Evolutionary conservation across 768 basidiomycete species (phyloP).

Genomic region (Auricularia sp.): DNA sequence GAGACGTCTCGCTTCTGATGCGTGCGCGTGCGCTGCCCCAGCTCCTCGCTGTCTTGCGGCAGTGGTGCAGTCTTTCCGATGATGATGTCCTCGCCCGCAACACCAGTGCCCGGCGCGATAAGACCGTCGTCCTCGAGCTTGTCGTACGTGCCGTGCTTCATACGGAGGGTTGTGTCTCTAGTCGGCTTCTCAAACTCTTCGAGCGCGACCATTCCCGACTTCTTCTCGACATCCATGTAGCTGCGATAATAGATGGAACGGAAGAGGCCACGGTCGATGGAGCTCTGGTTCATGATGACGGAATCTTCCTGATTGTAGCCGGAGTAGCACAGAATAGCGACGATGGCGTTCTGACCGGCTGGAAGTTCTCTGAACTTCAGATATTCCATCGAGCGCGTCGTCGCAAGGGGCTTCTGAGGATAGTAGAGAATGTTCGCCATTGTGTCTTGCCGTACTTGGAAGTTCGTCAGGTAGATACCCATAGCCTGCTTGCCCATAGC

Average conservation of each 20-base stretch:
- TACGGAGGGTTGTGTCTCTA: slow-evolving; percentile 81
- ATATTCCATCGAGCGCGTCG: slow-evolving; percentile 98
- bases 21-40: slow-evolving; percentile 87
- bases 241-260: slow-evolving; percentile 97
- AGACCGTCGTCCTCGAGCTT: slow-evolving; percentile 95
- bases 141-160: slow-evolving; percentile 98
- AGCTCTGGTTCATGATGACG: slow-evolving; percentile 99
- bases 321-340: slow-evolving; percentile 96
- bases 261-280: slow-evolving; percentile 96
- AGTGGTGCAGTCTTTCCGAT: slow-evolving; percentile 99
- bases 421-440: slow-evolving; percentile 99
- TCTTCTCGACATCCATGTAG: slow-evolving; percentile 98
- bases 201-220: slow-evolving; percentile 78
- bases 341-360: slow-evolving; percentile 98
- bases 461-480: slow-evolving; percentile 98
- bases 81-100: slow-evolving; percentile 95
- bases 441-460: slow-evolving; percentile 97
- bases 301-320: slow-evolving; percentile 99
- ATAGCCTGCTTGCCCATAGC: slow-evolving; percentile 99
- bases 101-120: slow-evolving; percentile 90
- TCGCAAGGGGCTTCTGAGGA: slow-evolving; percentile 96
- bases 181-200: slow-evolving; percentile 98
- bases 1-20: slow-evolving; percentile 95
- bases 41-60: slow-evolving; percentile 91
- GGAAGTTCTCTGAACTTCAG: slow-evolving; percentile 97